Percentiles rank a stretch among this genome's conserved stretches.
phyloP scores from a whole-genome alignment of 192 early-diverging fungal species.

The Coemansia pectinata region DNA sequence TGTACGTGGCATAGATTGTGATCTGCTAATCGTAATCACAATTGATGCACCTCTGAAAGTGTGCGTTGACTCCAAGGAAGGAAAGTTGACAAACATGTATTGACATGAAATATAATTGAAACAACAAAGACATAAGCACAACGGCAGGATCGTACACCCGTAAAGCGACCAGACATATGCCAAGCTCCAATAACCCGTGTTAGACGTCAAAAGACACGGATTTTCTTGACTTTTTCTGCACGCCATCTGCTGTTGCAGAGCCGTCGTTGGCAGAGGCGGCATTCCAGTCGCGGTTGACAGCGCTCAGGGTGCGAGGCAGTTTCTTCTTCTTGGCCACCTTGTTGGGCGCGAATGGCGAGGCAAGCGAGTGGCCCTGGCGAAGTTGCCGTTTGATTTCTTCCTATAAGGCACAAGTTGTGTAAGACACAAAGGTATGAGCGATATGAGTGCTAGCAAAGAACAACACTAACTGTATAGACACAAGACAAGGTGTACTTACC shows the following conservation, averaged over 20 bases:
- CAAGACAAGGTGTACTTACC: constrained; percentile 7
- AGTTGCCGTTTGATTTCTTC: constrained; percentile 47
- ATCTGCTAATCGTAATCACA: neutral
- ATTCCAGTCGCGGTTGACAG: constrained; percentile 46
- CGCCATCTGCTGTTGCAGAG: constrained; percentile 4
- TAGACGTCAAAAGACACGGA: constrained; percentile 33
- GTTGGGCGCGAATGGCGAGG: neutral
- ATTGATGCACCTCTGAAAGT: neutral
- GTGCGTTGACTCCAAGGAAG: neutral
- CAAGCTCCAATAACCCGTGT: neutral
- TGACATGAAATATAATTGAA: neutral
- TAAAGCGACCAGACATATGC: neutral
- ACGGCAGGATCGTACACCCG: neutral
- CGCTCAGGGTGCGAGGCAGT: constrained; percentile 33
- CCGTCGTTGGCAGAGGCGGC: constrained; percentile 7
- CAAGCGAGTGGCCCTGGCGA: constrained; percentile 26
- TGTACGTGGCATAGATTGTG: neutral
- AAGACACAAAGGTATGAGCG: neutral
- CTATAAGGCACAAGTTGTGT: constrained; percentile 1
- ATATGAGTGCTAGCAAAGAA: neutral
- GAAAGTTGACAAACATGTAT: neutral
- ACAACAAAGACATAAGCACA: neutral
- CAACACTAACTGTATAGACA: neutral
- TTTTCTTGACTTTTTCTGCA: constrained; percentile 18
- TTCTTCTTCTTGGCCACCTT: constrained; percentile 27